phyloP scores from a whole-genome alignment of 192 early-diverging fungal species.

The Borealophlyctis nickersoniae region DNA sequence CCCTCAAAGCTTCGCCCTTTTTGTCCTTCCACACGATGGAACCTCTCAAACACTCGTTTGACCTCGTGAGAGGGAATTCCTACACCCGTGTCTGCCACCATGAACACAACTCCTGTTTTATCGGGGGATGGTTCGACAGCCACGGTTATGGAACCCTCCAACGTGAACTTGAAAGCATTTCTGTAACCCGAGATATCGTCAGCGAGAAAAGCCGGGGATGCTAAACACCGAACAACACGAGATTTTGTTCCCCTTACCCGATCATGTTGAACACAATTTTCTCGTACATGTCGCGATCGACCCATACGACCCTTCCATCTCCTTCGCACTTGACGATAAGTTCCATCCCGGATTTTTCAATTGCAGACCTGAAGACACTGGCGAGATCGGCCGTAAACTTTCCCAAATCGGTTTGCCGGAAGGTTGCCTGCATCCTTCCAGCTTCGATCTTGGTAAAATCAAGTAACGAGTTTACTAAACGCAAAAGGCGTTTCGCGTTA shows the following conservation, averaged over 20 bases:
- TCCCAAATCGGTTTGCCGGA: conserved; percentile 43
- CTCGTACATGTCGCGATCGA: conserved; percentile 62
- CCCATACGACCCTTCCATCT: conserved; percentile 24
- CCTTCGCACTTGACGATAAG: conserved; percentile 36
- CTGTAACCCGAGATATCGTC: no score
- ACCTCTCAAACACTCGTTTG: conserved; percentile 52
- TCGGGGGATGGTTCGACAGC: conserved; percentile 32
- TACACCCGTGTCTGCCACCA: conserved; percentile 40
- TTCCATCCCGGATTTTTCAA: conserved; percentile 41
- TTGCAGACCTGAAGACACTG: conserved; percentile 52
- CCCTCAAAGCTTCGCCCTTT: conserved; percentile 57
- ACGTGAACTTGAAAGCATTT: conserved; percentile 49
- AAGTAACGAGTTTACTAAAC: conserved; percentile 54
- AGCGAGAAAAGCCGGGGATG: no score
- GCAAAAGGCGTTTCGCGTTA: conserved; percentile 51
- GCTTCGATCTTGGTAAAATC: conserved; percentile 56
- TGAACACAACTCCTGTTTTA: conserved; percentile 29
- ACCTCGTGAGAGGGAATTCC: conserved; percentile 53
- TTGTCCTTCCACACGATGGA: conserved; percentile 55
- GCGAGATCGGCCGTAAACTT: conserved; percentile 48
- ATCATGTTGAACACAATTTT: conserved; percentile 62
- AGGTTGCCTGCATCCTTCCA: conserved; percentile 52
- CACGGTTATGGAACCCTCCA: conserved; percentile 33
- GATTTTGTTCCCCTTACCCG: conserved; percentile 33
- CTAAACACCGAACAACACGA: neutral